Conservation (phyloP, 768 basidiomycete genomes). For the Boletus pseudo-olivaceus region DNA sequence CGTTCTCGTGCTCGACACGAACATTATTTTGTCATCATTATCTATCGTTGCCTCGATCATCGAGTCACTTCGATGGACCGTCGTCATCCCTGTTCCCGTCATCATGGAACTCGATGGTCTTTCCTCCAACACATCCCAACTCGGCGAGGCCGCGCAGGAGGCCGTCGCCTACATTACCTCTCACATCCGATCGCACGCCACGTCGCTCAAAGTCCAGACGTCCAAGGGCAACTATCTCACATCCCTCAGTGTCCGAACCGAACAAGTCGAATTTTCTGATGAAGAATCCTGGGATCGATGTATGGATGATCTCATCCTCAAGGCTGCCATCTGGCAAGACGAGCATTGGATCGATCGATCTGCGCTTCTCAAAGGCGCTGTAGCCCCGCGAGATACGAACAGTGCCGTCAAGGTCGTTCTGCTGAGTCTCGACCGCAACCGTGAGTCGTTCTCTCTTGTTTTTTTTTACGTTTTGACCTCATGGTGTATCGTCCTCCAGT, state of each 20-base stretch:
- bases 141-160: constrained; percentile 70
- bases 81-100: constrained; percentile 89
- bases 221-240: constrained; percentile 91
- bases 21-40: constrained; percentile 86
- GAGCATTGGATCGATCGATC: constrained; percentile 91
- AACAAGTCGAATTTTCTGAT: constrained; percentile 71
- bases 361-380: constrained; percentile 50
- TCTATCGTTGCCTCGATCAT: constrained; percentile 68
- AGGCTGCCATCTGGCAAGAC: constrained; percentile 89
- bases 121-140: constrained; percentile 53
- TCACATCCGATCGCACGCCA: constrained; percentile 68
- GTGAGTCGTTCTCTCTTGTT: constrained; percentile 46
- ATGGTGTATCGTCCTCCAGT: constrained; percentile 45
- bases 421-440: constrained; percentile 87
- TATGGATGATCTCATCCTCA: constrained; percentile 95
- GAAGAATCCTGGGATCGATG: constrained; percentile 55
- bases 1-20: constrained; percentile 89
- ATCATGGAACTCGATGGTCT: constrained; percentile 98
- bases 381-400: constrained; percentile 35
- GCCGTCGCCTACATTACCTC: constrained; percentile 75
- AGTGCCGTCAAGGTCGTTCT: constrained; percentile 79
- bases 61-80: constrained; percentile 80
- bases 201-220: constrained; percentile 90
- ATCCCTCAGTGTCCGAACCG: constrained; percentile 76
- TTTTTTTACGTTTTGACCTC: constrained; percentile 10